Evolutionary conservation across 805 yeast species (phyloP).

Genomic region (Saturnispora dispora): DNA sequence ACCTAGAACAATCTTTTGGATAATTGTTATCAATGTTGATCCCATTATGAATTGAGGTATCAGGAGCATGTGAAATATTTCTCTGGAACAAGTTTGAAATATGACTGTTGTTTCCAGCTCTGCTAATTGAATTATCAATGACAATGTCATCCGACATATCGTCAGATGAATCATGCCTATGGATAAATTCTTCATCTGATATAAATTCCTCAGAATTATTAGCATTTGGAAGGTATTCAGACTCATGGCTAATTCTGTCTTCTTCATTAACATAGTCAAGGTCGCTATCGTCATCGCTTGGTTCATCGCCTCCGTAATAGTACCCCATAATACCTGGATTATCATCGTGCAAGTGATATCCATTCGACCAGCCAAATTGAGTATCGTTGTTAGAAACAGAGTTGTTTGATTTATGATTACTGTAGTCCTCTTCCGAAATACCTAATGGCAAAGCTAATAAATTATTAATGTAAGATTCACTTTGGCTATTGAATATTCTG

Average conservation of each 20-base stretch:
- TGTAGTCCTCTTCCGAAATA: background rate
- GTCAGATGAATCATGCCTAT: background rate
- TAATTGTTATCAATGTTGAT: background rate
- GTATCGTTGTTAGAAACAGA: background rate
- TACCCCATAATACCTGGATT: conserved; percentile 1
- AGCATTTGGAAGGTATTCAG: background rate
- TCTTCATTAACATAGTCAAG: background rate
- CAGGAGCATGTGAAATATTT: background rate
- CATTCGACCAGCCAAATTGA: conserved; percentile 1
- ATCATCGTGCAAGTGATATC: background rate
- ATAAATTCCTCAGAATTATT: background rate
- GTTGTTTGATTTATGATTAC: background rate
- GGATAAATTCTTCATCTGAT: background rate
- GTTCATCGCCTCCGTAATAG: conserved; percentile 8
- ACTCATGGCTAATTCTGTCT: background rate
- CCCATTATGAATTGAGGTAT: background rate
- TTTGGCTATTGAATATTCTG: conserved; percentile 2
- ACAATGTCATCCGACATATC: background rate
- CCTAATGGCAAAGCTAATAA: conserved; percentile 2
- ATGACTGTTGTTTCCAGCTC: background rate
- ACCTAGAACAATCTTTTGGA: background rate
- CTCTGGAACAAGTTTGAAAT: background rate
- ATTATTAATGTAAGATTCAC: background rate
- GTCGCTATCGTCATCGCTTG: background rate
- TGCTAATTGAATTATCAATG: background rate